Conservation (phyloP, 495 filamentous ascomycete genomes). For the Friedmanniomyces endolithicus region DNA sequence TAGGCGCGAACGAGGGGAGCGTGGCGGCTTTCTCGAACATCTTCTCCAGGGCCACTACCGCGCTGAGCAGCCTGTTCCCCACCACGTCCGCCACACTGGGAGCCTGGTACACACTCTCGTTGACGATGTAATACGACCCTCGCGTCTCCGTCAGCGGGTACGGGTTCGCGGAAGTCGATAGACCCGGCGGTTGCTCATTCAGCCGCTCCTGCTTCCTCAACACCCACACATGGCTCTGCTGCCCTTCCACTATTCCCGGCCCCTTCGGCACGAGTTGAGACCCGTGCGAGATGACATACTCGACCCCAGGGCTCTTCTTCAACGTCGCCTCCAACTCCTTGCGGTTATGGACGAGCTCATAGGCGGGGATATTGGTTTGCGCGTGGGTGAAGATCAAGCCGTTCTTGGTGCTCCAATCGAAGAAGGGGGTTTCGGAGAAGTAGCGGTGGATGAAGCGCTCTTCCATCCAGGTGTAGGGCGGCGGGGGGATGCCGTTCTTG, state of each 20-base stretch:
- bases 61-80: conserved; percentile 56
- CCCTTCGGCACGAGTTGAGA: conserved; percentile 35
- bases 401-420: conserved; percentile 82
- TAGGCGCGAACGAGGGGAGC: conserved; percentile 59
- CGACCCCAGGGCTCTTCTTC: conserved; percentile 59
- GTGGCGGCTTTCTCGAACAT: conserved; percentile 49
- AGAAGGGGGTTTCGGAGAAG: conserved; percentile 82
- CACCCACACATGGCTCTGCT: conserved; percentile 66
- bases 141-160: conserved; percentile 62
- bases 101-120: conserved; percentile 81
- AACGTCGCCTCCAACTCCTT: conserved; percentile 68
- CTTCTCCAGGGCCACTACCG: conserved; percentile 41
- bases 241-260: conserved; percentile 36
- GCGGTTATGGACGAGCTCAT: conserved; percentile 48
- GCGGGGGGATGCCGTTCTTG: background rate
- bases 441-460: conserved; percentile 58
- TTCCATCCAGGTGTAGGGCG: conserved; percentile 7
- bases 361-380: conserved; percentile 52
- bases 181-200: background rate
- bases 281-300: conserved; percentile 30
- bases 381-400: conserved; percentile 63
- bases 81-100: conserved; percentile 68
- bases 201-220: conserved; percentile 68
- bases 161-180: background rate
- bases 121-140: conserved; percentile 71